A percentile compares a stretch with the other conserved stretches of the same genome.
phyloP scores from a whole-genome alignment of 495 filamentous ascomycete genomes.

The Podospora appendiculata region DNA sequence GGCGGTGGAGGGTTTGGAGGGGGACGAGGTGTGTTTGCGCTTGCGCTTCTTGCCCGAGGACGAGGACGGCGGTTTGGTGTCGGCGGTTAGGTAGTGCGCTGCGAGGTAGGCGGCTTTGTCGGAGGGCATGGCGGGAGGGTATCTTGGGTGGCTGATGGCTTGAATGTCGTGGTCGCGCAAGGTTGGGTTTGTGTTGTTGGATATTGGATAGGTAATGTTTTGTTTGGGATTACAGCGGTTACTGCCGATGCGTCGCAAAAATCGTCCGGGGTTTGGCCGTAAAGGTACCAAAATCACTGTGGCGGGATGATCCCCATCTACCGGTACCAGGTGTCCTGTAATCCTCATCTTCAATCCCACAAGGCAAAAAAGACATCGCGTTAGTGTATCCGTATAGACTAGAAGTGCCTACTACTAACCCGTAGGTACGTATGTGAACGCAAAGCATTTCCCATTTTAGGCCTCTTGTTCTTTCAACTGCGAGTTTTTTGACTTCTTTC shows the following conservation, averaged over 20 bases:
- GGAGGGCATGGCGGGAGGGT: constrained; percentile 41
- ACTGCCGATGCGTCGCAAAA: no score
- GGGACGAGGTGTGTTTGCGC: constrained; percentile 60
- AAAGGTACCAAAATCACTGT: no score
- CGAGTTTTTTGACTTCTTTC: not conserved
- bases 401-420: no score
- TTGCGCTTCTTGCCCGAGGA: constrained; percentile 68
- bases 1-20: constrained; percentile 21
- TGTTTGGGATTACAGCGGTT: no score
- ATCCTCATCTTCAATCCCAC: no score
- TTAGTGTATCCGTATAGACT: no score
- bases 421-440: no score
- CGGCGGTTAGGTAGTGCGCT: constrained; percentile 80
- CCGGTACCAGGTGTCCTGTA: no score
- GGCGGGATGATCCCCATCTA: no score
- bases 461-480: not conserved
- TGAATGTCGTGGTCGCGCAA: not conserved
- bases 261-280: no score
- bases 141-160: not conserved
- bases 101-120: constrained; percentile 83
- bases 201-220: not conserved
- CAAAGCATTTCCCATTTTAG: not conserved
- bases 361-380: no score
- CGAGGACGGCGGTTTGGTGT: constrained; percentile 37
- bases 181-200: not conserved